These are phyloP conservation scores for Brachypodium distachyon DNA, from an alignment of 202 grass and related monocot genomes.

Conservation along the genomic window DNA sequence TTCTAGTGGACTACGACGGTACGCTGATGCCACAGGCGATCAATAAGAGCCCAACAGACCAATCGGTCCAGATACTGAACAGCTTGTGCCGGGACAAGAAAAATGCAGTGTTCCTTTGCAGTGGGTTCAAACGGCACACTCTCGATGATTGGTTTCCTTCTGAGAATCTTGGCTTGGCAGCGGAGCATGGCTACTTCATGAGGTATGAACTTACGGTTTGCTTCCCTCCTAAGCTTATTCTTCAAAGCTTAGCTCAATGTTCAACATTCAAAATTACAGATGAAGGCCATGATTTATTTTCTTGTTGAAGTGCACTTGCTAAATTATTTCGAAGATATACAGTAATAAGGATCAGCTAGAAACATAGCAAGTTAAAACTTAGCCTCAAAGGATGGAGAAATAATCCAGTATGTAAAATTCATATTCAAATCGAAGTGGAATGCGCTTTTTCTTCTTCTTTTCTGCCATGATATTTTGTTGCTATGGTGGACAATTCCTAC, in stretches of 20 bases:
- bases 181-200: slow-evolving; percentile 86
- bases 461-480: background rate
- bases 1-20: slow-evolving; percentile 83
- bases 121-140: slow-evolving; percentile 32
- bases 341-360: background rate
- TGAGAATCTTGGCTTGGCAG: slow-evolving; percentile 67
- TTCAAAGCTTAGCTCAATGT: background rate
- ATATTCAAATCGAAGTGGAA: background rate
- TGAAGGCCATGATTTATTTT: background rate
- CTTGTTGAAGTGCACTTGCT: background rate
- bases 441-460: background rate
- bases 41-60: slow-evolving; percentile 49
- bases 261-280: background rate
- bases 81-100: slow-evolving; percentile 56
- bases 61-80: slow-evolving; percentile 62
- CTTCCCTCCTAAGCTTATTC: background rate
- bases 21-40: slow-evolving; percentile 85
- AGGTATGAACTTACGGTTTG: slow-evolving; percentile 45
- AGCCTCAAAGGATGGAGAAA: background rate
- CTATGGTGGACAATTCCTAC: background rate
- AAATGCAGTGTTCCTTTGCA: slow-evolving; percentile 69
- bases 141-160: slow-evolving; percentile 74
- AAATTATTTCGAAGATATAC: background rate
- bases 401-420: background rate
- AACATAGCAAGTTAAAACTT: background rate